Percentiles rank a stretch among this genome's conserved stretches.
These are phyloP conservation scores for Colletotrichum gigasporum DNA, from an alignment of 2,329 filamentous ascomycete genomes.

Conservation along the genomic window DNA sequence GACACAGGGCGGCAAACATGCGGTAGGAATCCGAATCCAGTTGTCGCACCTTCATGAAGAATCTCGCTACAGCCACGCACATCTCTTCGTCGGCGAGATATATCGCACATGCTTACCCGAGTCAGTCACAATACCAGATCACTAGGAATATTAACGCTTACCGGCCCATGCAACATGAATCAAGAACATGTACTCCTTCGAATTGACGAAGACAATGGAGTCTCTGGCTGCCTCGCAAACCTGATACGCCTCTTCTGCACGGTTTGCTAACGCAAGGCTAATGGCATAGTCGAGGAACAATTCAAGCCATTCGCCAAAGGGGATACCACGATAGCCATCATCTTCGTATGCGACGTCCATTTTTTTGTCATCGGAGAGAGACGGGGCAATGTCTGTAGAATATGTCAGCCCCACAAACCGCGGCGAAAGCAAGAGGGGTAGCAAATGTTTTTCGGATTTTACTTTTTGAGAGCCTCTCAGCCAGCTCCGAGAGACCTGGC, in stretches of 20 bases:
- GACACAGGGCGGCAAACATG: constrained; percentile 81
- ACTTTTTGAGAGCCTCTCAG: constrained; percentile 64
- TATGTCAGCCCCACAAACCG: background rate
- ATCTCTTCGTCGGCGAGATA: constrained; percentile 82
- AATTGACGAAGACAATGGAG: constrained; percentile 84
- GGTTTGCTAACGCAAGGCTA: constrained; percentile 73
- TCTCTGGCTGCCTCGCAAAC: constrained; percentile 81
- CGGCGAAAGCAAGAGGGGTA: background rate
- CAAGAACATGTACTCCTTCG: constrained; percentile 71
- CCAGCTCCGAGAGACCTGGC: constrained; percentile 52
- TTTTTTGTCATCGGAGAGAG: constrained; percentile 22
- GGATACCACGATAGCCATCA: constrained; percentile 74
- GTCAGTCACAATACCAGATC: constrained; percentile 20
- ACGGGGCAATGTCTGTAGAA: constrained; percentile 44
- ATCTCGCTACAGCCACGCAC: constrained; percentile 77
- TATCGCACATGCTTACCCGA: constrained; percentile 77
- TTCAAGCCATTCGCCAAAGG: constrained; percentile 87
- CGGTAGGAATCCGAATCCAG: constrained; percentile 86
- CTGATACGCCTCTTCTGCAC: constrained; percentile 78
- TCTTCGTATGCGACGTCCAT: constrained; percentile 47
- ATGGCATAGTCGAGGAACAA: constrained; percentile 90
- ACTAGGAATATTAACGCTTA: constrained; percentile 42
- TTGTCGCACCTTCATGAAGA: constrained; percentile 84
- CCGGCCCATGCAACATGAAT: constrained; percentile 82
- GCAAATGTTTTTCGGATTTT: constrained; percentile 45